These are phyloP conservation scores for Cordyceps tenuipes DNA, from an alignment of 2,329 filamentous ascomycete genomes.

Conservation along the genomic window DNA sequence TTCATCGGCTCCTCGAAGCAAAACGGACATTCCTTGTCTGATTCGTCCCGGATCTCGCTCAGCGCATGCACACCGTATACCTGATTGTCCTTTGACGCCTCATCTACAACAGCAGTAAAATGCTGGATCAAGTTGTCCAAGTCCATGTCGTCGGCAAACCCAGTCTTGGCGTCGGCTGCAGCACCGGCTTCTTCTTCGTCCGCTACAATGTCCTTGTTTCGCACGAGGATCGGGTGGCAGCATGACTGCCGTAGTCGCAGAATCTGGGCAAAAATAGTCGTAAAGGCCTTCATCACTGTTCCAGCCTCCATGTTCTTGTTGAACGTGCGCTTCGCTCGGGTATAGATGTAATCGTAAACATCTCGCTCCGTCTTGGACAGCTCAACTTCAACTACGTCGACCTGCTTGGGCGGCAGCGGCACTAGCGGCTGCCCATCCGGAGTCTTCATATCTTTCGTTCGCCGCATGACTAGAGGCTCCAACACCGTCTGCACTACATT, in stretches of 20 bases:
- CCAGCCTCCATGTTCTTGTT: conserved; percentile 82
- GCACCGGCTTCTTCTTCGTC: conserved; percentile 76
- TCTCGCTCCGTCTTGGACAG: conserved; percentile 77
- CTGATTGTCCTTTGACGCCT: conserved; percentile 51
- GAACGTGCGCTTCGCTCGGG: conserved; percentile 74
- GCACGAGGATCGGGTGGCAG: conserved; percentile 83
- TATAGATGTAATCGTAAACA: conserved; percentile 87
- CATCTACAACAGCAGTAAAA: conserved; percentile 64
- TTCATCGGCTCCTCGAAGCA: conserved; percentile 95
- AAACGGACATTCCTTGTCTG: conserved; percentile 83
- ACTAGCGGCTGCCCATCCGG: conserved; percentile 71
- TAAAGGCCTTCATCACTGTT: conserved; percentile 89
- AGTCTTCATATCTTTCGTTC: conserved; percentile 98
- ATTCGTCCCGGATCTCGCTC: conserved; percentile 83
- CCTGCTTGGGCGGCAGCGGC: conserved; percentile 66
- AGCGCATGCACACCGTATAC: conserved; percentile 78
- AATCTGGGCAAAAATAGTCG: conserved; percentile 95
- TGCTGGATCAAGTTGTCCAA: conserved; percentile 74
- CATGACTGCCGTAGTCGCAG: conserved; percentile 86
- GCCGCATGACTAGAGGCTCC: conserved; percentile 86
- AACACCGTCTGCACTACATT: conserved; percentile 96
- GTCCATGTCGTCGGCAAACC: conserved; percentile 93
- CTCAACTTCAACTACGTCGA: conserved; percentile 83
- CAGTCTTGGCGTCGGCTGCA: conserved; percentile 68
- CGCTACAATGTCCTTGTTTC: conserved; percentile 73